Conservation (phyloP, 2,329 filamentous ascomycete genomes). For the Hypoxylon sp. region DNA sequence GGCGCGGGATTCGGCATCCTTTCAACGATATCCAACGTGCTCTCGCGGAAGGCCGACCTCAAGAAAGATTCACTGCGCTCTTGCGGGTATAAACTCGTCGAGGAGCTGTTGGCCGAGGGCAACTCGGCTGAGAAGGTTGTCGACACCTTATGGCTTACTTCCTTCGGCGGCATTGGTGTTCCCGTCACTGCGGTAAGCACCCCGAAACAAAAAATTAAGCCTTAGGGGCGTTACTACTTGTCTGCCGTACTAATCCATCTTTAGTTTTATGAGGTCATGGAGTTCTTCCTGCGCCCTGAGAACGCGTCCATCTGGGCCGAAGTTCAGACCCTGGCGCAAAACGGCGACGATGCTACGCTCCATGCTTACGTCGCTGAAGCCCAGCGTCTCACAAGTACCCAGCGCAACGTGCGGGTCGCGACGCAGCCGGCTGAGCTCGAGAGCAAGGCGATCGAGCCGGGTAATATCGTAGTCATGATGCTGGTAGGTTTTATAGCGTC, state of each 20-base stretch:
- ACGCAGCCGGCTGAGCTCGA: slow-evolving; percentile 56
- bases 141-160: slow-evolving; percentile 58
- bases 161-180: slow-evolving; percentile 60
- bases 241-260: background rate
- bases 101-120: slow-evolving; percentile 57
- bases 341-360: slow-evolving; percentile 55
- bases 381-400: slow-evolving; percentile 58
- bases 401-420: slow-evolving; percentile 58
- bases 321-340: slow-evolving; percentile 58
- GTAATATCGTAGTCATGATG: slow-evolving; percentile 59
- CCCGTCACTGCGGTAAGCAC: slow-evolving; percentile 57
- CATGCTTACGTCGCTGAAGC: slow-evolving; percentile 60
- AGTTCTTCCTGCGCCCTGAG: slow-evolving; percentile 60
- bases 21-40: slow-evolving; percentile 49
- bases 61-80: slow-evolving; percentile 58
- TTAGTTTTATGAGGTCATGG: slow-evolving; percentile 62
- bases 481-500: slow-evolving; percentile 54
- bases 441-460: slow-evolving; percentile 58
- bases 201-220: background rate
- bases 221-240: background rate
- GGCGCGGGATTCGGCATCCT: slow-evolving; percentile 50
- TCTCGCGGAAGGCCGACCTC: slow-evolving; percentile 52
- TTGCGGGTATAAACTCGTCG: slow-evolving; percentile 58
- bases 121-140: slow-evolving; percentile 55
- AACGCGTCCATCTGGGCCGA: slow-evolving; percentile 61